phyloP scores from a whole-genome alignment of 768 basidiomycete genomes.

The Trametes gibbosa region DNA sequence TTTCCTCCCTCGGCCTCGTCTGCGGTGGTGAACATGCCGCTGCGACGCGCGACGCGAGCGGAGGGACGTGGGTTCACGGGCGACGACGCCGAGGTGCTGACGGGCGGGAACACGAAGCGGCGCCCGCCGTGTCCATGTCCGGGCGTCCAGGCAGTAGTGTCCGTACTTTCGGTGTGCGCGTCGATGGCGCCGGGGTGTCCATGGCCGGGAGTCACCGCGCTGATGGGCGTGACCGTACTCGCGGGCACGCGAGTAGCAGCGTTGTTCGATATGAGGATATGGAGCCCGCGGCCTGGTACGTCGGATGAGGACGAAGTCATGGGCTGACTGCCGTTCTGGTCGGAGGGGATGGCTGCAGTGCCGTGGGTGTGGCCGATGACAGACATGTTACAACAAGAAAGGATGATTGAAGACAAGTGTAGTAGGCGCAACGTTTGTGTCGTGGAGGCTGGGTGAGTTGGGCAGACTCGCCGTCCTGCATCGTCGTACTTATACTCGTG shows the following conservation, averaged over 20 bases:
- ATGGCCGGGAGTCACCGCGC: background rate
- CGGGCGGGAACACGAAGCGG: background rate
- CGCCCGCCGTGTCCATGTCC: background rate
- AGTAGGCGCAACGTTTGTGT: background rate
- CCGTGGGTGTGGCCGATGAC: background rate
- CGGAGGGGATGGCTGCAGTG: background rate
- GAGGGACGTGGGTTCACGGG: constrained; percentile 4
- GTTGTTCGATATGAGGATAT: background rate
- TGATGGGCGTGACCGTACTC: background rate
- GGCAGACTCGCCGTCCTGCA: background rate
- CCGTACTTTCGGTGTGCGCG: background rate
- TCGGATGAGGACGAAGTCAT: background rate
- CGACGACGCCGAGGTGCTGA: background rate
- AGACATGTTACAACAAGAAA: background rate
- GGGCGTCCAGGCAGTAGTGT: background rate
- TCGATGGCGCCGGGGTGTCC: background rate
- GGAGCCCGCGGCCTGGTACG: background rate
- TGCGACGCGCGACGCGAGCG: constrained; percentile 1
- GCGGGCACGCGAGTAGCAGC: background rate
- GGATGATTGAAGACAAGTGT: background rate
- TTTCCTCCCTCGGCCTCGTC: background rate
- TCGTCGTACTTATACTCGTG: background rate
- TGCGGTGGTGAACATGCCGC: constrained; percentile 1
- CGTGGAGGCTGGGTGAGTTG: background rate
- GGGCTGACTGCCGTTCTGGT: background rate